Evolutionary conservation across 2,329 filamentous ascomycete species (phyloP), one percentile per base, ranked within the genome.

Genomic region (Fusarium sp.): DNA sequence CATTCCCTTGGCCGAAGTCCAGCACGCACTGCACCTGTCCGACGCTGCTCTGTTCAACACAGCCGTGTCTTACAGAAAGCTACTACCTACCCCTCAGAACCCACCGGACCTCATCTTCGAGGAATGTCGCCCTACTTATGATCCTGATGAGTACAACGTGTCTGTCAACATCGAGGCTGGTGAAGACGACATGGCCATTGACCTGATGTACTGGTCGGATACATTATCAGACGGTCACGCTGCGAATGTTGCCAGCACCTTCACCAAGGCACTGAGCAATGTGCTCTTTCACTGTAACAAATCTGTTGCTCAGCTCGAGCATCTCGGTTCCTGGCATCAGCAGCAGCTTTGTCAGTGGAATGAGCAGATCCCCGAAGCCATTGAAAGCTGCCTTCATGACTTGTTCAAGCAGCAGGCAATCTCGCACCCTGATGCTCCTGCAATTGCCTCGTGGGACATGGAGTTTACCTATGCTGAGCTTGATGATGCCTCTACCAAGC

Each of bases 141-240:
- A 73, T 6, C 71, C 71, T 3, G 71, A 73, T 2, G 71, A 73
- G 57, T 73, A 73, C 34, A 66, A 72, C 3, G 65, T 73, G 15
- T 73, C 71, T 0, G 18, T 73, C 57, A 73, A 73, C 10, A 53
- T 73, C 8, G 71, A 73, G 9, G 71, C 71, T 6, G 68, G 68
- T 1, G 65, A 73, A 10, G 10, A 48, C 0, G 50, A 67, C 8
- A 73, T 73, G 71, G 68, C 68, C 7, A 56, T 73, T 27, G 71
- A 73, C 15, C 11, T 73, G n/a, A 73, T 73, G 71, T 73, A 73
- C 51, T 73, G 71, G 71, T 70, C 71, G 0, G 71, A 73, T 36
- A 70, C 60, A 0, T 31, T 73, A 13, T 73, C 71, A 9, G 44
- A 72, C 8, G 48, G 65, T 0, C 71, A 73, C 6, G 71, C 71